A percentile compares a stretch with the other conserved stretches of the same genome.
Conservation (phyloP, 129 eudicot genomes). For the Chrysanthemum makinoi region DNA sequence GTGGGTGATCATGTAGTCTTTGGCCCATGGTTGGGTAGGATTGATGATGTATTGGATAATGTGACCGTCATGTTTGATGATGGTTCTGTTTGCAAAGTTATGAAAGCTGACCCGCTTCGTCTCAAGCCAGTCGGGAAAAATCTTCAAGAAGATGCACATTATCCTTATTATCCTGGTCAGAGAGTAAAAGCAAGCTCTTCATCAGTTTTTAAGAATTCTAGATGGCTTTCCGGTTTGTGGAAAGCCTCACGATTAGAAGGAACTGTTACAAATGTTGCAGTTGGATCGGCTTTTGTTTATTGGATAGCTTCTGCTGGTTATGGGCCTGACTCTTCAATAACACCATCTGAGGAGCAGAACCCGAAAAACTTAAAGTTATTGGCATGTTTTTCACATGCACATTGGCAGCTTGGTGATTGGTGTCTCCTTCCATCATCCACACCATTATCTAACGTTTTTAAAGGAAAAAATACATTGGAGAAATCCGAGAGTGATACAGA, state of each 20-base stretch:
- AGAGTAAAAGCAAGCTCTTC: slow-evolving; percentile 88
- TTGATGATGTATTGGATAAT: slow-evolving; percentile 88
- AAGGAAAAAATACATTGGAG: slow-evolving; percentile 40
- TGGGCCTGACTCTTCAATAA: slow-evolving; percentile 79
- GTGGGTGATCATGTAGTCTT: slow-evolving; percentile 86
- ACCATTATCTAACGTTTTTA: slow-evolving; percentile 25
- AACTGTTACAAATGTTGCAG: slow-evolving; percentile 79
- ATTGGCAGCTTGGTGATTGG: slow-evolving; percentile 99
- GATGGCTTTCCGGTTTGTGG: slow-evolving; percentile 95
- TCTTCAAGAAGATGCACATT: slow-evolving; percentile 75
- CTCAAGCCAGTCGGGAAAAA: slow-evolving; percentile 74
- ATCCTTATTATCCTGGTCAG: slow-evolving; percentile 96
- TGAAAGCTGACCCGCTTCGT: slow-evolving; percentile 79
- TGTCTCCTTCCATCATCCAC: slow-evolving; percentile 69
- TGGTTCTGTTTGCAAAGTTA: slow-evolving; percentile 90
- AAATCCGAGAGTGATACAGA: slow-evolving; percentile 64
- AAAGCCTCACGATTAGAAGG: slow-evolving; percentile 83
- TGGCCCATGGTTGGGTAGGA: slow-evolving; percentile 97
- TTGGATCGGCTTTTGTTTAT: slow-evolving; percentile 76
- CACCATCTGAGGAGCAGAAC: slow-evolving; percentile 94
- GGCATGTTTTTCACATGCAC: slow-evolving; percentile 85
- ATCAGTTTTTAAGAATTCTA: slow-evolving; percentile 86
- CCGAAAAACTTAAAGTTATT: slow-evolving; percentile 76
- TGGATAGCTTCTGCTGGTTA: slow-evolving; percentile 99
- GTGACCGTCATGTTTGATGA: slow-evolving; percentile 89